Evolutionary conservation across 306 rosid species (phyloP).

Genomic region (Quercus variabilis): DNA sequence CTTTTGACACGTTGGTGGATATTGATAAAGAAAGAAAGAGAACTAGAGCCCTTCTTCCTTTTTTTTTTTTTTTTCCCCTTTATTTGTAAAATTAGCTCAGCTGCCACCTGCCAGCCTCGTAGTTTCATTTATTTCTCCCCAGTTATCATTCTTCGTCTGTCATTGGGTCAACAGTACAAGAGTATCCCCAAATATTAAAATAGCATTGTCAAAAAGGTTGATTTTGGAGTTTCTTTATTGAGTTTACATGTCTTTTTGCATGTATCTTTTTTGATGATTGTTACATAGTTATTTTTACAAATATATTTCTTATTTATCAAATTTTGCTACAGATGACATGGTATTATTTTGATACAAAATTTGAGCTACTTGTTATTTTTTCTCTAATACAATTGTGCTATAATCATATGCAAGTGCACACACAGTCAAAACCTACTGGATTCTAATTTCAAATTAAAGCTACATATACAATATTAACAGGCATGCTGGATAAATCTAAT

Average conservation of each 20-base stretch:
- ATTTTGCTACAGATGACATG: rapidly evolving
- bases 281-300: neutral
- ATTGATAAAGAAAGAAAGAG: conserved; percentile 6
- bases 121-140: neutral
- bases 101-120: neutral
- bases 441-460: neutral
- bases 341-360: neutral
- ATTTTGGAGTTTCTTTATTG: neutral
- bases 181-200: neutral
- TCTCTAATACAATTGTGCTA: neutral
- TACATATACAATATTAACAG: neutral
- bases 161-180: neutral
- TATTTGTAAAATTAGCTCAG: neutral
- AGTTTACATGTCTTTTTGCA: neutral
- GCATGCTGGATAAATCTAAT: neutral
- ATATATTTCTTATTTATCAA: too few species aligned
- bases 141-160: neutral
- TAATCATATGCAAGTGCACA: neutral
- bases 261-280: neutral
- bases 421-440: neutral
- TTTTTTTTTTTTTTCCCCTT: neutral
- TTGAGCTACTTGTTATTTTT: neutral
- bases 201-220: neutral
- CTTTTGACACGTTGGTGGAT: neutral
- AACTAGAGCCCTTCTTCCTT: neutral